Evolutionary conservation across 768 basidiomycete species (phyloP), one percentile per base, ranked within the genome.

Genomic region (Rhizopogon roseolus): DNA sequence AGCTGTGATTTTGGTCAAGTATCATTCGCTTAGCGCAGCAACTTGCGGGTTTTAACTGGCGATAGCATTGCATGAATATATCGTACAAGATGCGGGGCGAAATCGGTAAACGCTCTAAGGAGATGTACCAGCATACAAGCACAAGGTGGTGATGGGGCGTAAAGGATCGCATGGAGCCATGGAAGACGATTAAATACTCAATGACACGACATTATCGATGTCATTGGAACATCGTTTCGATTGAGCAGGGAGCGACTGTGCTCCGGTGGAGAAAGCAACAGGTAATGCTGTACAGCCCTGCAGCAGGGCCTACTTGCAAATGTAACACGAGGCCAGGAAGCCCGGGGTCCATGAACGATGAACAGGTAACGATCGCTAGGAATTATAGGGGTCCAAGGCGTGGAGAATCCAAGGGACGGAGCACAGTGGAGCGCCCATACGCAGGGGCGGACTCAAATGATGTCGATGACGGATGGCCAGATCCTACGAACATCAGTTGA

Each of bases 391-490:
- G 45, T 22, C 5, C 45, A 48, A 36, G 13, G 19, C 45, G 45
- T 48, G 45, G 14, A 19, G 5, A 46, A 32, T 19, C 44, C 17
- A 8, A 45, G 17, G 44, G 28, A 17, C 11, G 5, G 32, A 17
- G 17, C 17, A 46, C 29, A 46, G 13, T 46, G n/a, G 13, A 34
- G 45, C 17, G 32, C 19, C 34, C 8, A 2, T 10, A 46, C 29
- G n/a, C 29, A 46, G 32, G 44, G 32, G 29, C 17, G 38, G 16
- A 39, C 13, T 62, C 46, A 76, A 17, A 76, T 71, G 48, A 75
- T 69, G 29, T 76, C 74, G 22, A 77, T 65, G 32, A 76, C 60
- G 17, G 74, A 68, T 11, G 75, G 75, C 75, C 76, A 77, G 54
- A 76, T 60, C 41, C 75, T 76, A 51, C 22, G 56, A 41, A 36